Evolutionary conservation across 352 stramenopile genomes (phyloP), one percentile per base, ranked within the genome.

Genomic region (Globisporangium iwayamae): DNA sequence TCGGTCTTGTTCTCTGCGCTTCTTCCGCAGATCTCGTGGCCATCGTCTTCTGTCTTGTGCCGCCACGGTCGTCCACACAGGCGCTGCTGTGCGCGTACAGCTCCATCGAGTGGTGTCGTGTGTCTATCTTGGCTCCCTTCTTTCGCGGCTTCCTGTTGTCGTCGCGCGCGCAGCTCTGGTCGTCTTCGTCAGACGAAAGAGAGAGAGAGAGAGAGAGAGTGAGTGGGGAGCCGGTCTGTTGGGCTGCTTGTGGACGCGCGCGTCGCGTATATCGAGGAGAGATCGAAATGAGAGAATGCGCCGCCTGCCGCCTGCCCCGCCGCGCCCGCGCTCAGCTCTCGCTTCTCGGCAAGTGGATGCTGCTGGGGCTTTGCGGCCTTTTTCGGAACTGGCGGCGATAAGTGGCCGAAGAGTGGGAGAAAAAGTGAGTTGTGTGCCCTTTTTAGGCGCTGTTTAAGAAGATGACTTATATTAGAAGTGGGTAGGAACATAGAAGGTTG

Each of bases 61-160:
- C 32, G 30, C 57, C 14, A 2, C 13, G 47, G 32, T 48, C 46
- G n/a, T 63, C 58, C 22, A 56, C 45, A 14, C 51, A 65, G 18
- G 58, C 58, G 18, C 58, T 54, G 25, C 50, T 60, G 38, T 66
- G 60, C 28, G 39, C 39, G 22, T 54, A 57, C 34, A 64, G 59
- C 47, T 48, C 36, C 58, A 63, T 63, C 7, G 45, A 63, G 3
- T 52, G 30, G 32, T 22, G 52, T 41, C 51, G 28, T 20, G 41
- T 47, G 41, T 6, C 16, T 41, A 41, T 41, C 36, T 41, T 41
- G 36, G 36, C 36, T 41, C 11, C 36, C 28, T 25, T 56, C 14
- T 25, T 39, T 18, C 36, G 36, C 36, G 11, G 36, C 5, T 41
- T 41, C 8, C 8, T 41, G 9, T 39, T 6, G 16, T 47, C 41